Percentiles rank a stretch among this genome's conserved stretches.
phyloP scores from a whole-genome alignment of 768 basidiomycete genomes.

The Sistotremastrum niveocremeum region DNA sequence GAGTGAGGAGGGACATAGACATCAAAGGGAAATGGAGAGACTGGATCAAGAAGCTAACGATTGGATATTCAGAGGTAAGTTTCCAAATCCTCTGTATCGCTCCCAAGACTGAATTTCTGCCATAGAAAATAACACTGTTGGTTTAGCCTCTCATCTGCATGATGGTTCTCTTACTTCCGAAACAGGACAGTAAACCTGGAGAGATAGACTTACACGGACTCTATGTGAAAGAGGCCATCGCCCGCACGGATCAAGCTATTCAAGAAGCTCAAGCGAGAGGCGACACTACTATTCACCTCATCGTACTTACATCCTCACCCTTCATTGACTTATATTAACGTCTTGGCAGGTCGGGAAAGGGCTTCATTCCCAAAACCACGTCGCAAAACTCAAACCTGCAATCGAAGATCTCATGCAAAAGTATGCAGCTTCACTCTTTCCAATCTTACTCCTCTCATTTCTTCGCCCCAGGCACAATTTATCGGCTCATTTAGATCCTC shows the following conservation, averaged over 20 bases:
- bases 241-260: constrained; percentile 57
- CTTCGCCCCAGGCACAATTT: constrained; percentile 50
- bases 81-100: background rate
- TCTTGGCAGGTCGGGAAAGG: constrained; percentile 53
- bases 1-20: constrained; percentile 65
- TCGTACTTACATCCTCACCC: constrained; percentile 55
- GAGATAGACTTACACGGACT: constrained; percentile 86
- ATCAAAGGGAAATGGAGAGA: constrained; percentile 63
- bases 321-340: background rate
- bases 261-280: constrained; percentile 50
- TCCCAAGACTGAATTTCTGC: background rate
- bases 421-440: constrained; percentile 24
- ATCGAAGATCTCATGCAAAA: constrained; percentile 78
- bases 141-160: background rate
- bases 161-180: background rate
- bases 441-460: background rate
- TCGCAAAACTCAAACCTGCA: constrained; percentile 85
- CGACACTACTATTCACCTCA: constrained; percentile 54
- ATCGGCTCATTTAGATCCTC: constrained; percentile 58
- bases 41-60: constrained; percentile 72
- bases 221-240: constrained; percentile 86
- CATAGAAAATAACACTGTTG: constrained; percentile 65
- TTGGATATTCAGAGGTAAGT: constrained; percentile 74
- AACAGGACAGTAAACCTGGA: constrained; percentile 49
- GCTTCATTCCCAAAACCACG: constrained; percentile 61